phyloP scores from a whole-genome alignment of 2,329 filamentous ascomycete genomes.

The Pseudogymnoascus sp. region DNA sequence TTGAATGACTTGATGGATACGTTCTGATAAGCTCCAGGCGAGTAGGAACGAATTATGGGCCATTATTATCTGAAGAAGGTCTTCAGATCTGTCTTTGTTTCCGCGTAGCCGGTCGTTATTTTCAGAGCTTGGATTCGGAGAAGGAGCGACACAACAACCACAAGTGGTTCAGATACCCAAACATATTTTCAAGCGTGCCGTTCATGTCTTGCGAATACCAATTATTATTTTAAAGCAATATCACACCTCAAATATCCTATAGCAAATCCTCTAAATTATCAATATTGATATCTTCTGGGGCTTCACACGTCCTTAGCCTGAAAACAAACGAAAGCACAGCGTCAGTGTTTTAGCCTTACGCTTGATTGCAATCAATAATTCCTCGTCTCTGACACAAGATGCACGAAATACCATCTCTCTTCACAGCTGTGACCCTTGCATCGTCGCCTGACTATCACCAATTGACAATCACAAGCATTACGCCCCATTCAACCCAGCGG shows the following conservation, averaged over 20 bases:
- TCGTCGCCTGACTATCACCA: no score
- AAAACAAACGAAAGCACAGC: neutral
- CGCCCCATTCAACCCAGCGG: neutral
- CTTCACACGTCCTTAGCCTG: neutral
- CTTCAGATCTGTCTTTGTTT: neutral
- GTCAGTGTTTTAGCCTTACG: neutral
- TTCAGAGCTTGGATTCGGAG: neutral
- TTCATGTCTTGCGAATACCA: neutral
- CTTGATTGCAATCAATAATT: neutral
- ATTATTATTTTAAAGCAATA: neutral
- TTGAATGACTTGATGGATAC: constrained; percentile 28
- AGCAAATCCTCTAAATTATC: neutral
- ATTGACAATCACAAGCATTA: neutral
- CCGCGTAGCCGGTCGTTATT: neutral
- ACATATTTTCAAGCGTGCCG: neutral
- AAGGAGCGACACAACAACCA: constrained; percentile 5
- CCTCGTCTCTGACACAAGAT: neutral
- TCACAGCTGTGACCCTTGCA: neutral
- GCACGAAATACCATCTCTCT: neutral
- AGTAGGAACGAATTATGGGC: neutral
- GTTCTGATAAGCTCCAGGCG: constrained; percentile 14
- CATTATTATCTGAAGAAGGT: neutral
- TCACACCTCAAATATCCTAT: neutral
- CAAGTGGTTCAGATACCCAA: constrained; percentile 2
- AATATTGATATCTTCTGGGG: neutral